Conservation (phyloP, 2,329 filamentous ascomycete species). For the Diaporthe ampelina region DNA sequence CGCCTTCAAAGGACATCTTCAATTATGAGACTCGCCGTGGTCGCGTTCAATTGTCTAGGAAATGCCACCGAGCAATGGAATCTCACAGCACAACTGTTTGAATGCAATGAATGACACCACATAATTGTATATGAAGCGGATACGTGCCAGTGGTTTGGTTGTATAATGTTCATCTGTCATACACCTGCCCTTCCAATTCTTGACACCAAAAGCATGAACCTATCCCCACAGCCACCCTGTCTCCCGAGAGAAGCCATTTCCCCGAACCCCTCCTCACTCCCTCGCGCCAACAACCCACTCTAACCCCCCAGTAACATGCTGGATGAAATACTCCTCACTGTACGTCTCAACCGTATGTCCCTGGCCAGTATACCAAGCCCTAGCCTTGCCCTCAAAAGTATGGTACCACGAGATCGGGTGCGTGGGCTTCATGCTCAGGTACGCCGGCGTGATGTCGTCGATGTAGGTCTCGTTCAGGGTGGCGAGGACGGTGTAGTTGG, state of each 20-base stretch:
- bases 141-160: no score
- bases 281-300: slow-evolving; percentile 19
- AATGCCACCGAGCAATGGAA: no score
- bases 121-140: neutral
- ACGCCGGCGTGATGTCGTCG: slow-evolving; percentile 14
- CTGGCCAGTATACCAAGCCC: slow-evolving; percentile 20
- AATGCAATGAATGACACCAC: no score
- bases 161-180: no score
- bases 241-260: no score
- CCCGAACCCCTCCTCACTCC: neutral
- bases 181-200: no score
- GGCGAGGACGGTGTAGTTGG: slow-evolving; percentile 14
- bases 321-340: slow-evolving; percentile 11
- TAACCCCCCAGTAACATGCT: neutral
- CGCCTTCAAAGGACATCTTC: no score
- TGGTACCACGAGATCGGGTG: slow-evolving; percentile 27
- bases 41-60: no score
- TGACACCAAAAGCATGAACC: no score
- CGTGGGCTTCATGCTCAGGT: slow-evolving; percentile 2
- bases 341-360: neutral
- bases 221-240: no score
- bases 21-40: no score
- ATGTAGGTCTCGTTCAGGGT: slow-evolving; percentile 16
- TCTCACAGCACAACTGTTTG: no score
- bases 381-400: slow-evolving; percentile 9